Base-by-base conservation (phyloP, 805 yeast species). In the Starmera pachycereana region DNA sequence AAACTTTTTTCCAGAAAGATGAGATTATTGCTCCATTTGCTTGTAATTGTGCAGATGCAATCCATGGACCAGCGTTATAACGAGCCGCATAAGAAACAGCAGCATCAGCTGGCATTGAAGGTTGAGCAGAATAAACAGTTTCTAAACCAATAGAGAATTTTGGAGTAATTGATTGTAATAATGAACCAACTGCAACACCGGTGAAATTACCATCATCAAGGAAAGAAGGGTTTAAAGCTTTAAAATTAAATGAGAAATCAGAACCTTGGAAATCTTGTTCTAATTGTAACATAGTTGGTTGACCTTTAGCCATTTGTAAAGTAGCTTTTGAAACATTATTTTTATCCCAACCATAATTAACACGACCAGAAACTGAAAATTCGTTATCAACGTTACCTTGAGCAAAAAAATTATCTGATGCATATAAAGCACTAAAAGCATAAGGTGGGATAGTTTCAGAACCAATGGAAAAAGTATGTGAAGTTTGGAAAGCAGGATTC, bases 401-500 rank as follows among this genome's bases (percentile, higher is more conserved):
- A 51, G 84, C 72, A 57, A 92, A 83, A 56, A 80, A 70, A 52
- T 76, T 74, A 57, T 90, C 96, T 46, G 81, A 78, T 46, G 94
- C 97, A 62, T 78, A 88, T 54, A 90, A 71, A 36, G 96, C 90
- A 43, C 87, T 76, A 61, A 90, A 85, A 27, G 95, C 89, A 62
- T 92, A 92, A 49, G 92, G 81, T 38, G 96, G 96, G 62, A 85
- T 71, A 36, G 77, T 75, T 49, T 80, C 78, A 42, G 94, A 82
- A 37, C 97, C 97, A 50, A 86, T 70, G 32, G 95, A 73, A 58
- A 92, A 82, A 44, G 96, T 81, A 62, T 92, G 98, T 47, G 96
- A 82, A 43, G 94, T 84, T 72, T 92, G 97, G 81, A 92, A 92
- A 43, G 86, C 89, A 43, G 98, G 98, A 65, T 79, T 80, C 73